These are phyloP conservation scores for Catunica adiposa DNA, from an alignment of 2,329 filamentous ascomycete species.

Conservation along the genomic window DNA sequence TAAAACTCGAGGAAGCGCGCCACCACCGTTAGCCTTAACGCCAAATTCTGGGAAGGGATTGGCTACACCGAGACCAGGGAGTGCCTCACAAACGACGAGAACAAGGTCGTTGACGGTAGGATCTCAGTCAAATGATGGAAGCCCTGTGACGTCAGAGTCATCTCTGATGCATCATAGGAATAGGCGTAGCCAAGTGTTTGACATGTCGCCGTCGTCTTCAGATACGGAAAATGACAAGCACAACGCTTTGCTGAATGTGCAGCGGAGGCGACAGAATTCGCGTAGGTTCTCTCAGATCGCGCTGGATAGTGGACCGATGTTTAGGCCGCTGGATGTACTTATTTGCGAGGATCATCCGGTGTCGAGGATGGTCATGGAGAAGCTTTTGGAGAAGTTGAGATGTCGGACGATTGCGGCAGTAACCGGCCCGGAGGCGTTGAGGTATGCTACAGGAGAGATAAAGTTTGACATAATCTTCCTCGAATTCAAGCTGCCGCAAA, in stretches of 20 bases:
- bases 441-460: constrained; percentile 89
- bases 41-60: constrained; percentile 41
- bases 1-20: constrained; percentile 37
- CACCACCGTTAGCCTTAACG: constrained; percentile 36
- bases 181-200: constrained; percentile 82
- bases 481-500: constrained; percentile 86
- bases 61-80: constrained; percentile 42
- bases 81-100: constrained; percentile 39
- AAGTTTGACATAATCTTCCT: constrained; percentile 99
- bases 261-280: constrained; percentile 89
- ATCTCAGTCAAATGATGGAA: constrained; percentile 88
- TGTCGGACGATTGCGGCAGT: constrained; percentile 86
- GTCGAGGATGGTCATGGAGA: constrained; percentile 97
- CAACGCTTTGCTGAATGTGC: constrained; percentile 78
- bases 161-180: constrained; percentile 66
- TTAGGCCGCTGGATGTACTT: constrained; percentile 79
- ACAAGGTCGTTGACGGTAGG: constrained; percentile 84
- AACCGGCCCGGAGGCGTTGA: constrained; percentile 79
- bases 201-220: constrained; percentile 92
- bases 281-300: constrained; percentile 82
- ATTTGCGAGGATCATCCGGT: constrained; percentile 98
- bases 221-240: constrained; percentile 92
- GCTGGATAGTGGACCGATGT: constrained; percentile 59
- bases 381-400: constrained; percentile 81
- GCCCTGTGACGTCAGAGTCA: constrained; percentile 51